A percentile compares a stretch with the other conserved stretches of the same genome.
Conservation (phyloP, 164 flowering plant species). For the Tinospora cordifolia region DNA sequence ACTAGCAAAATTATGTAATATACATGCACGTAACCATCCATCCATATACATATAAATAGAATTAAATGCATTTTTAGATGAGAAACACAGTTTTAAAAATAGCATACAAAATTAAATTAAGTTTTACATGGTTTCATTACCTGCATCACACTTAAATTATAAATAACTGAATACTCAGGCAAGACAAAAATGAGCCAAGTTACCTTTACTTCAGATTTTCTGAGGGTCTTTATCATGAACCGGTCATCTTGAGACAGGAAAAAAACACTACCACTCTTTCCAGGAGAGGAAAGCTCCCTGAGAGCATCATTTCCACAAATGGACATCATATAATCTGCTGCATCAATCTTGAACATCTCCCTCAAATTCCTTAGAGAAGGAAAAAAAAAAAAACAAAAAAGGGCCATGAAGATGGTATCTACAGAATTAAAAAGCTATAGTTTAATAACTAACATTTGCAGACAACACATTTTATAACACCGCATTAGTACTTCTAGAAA, state of each 20-base stretch:
- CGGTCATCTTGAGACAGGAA: constrained; percentile 95
- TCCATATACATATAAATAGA: too few relatives aligned
- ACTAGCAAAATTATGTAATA: too few relatives aligned
- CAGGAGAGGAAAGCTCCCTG: constrained; percentile 96
- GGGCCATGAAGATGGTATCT: neutral
- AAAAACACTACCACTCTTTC: constrained; percentile 96
- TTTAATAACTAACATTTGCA: neutral
- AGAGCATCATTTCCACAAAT: constrained; percentile 97
- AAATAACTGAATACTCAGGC: too few relatives aligned
- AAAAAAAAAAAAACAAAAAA: neutral
- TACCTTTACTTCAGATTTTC: constrained; percentile 96
- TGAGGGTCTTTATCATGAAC: constrained; percentile 95
- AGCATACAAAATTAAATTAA: too few relatives aligned
- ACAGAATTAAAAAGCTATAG: neutral
- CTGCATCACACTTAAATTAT: too few relatives aligned
- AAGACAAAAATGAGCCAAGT: neutral
- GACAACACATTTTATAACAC: neutral
- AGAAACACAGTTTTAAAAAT: neutral
- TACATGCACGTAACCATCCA: too few relatives aligned
- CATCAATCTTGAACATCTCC: constrained; percentile 95
- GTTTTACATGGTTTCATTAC: too few relatives aligned
- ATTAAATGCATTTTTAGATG: neutral
- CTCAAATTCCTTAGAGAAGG: constrained; percentile 58
- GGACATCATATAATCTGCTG: constrained; percentile 99
- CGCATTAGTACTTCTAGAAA: neutral